Base-by-base conservation (phyloP, 805 yeast species). In the Suhomyces emberorum region DNA sequence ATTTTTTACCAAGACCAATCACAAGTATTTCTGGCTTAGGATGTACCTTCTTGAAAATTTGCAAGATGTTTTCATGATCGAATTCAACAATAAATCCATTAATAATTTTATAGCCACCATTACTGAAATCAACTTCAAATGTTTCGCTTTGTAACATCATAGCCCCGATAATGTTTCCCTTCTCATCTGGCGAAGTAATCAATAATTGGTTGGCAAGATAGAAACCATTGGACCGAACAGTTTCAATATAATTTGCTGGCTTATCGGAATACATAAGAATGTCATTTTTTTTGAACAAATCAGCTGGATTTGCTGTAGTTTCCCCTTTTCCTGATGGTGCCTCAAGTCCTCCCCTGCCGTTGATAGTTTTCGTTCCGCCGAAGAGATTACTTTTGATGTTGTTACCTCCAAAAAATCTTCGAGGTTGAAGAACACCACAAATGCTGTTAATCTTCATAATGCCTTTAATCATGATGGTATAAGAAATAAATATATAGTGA, bases 11-110 rank as follows among this genome's bases (percentile, higher is more conserved):
- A 16, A 83, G 61, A 1, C 95, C 95, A 12, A 85, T 59, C 6
- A 84, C 79, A 32, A 83, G 48, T 30, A 86, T 65, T 51, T 86
- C 95, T 0, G 95, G 95, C 50, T 79, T 79, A 3, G 95, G 95
- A 54, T 79, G 77, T 1, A 82, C 56, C 5, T 78, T 61, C 14
- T 68, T 70, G 38, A 82, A 69, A 3, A 82, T 53, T 10, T 66
- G 65, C 17, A 79, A 57, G 0, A 74, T 58, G n/a, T 61, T 54
- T 15, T 44, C 32, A 11, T 59, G 57, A 37, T 65, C 60, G 33
- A 82, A 65, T 22, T 75, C 78, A 10, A 82, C 75, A n/a, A 79
- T 58, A 30, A 81, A 79, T 3, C 67, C 67, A 40, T 70, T 65
- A 23, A 60, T 52, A 16, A 63, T 41, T 33, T 74, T 74, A 38